A percentile compares a stretch with the other conserved stretches of the same genome.
Evolutionary conservation across 2,329 filamentous ascomycete genomes (phyloP).

Genomic region (Aspergillus luchuensis): DNA sequence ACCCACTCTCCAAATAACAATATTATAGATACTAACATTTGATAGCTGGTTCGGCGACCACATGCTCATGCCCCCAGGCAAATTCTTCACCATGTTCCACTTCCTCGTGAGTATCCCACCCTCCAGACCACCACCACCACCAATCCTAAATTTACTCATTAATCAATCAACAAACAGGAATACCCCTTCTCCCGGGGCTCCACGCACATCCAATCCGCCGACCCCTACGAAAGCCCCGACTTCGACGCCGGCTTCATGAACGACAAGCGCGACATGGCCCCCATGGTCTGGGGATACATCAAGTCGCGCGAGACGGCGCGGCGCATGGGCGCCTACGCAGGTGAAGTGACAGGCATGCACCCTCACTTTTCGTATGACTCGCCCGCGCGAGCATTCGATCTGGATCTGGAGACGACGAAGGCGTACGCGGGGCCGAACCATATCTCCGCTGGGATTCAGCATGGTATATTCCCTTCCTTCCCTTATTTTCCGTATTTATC

Average conservation of each 20-base stretch:
- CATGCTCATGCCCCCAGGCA: conserved; percentile 68
- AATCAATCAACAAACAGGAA: conserved; percentile 43
- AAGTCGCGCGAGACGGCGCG: conserved; percentile 79
- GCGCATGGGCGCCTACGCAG: conserved; percentile 75
- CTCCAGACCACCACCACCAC: neutral
- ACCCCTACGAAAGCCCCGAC: conserved; percentile 73
- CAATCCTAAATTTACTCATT: conserved; percentile 1
- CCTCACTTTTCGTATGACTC: conserved; percentile 73
- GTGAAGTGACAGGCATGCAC: conserved; percentile 68
- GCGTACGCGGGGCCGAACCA: conserved; percentile 73
- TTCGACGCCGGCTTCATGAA: conserved; percentile 86
- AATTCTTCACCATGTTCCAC: conserved; percentile 84
- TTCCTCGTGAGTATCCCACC: conserved; percentile 54
- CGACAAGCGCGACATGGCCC: conserved; percentile 79
- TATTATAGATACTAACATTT: conserved; percentile 11
- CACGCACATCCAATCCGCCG: conserved; percentile 69
- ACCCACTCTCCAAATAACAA: too few relatives aligned
- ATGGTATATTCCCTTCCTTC: conserved; percentile 51
- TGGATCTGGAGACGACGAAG: conserved; percentile 75
- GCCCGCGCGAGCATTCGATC: conserved; percentile 68
- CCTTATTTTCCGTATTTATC: too few relatives aligned
- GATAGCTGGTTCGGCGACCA: conserved; percentile 49
- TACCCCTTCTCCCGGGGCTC: conserved; percentile 74
- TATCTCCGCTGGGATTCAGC: conserved; percentile 69
- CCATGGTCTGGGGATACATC: conserved; percentile 83